These are phyloP conservation scores for Boletus sp. DNA, from an alignment of 768 basidiomycete species.

Conservation along the genomic window DNA sequence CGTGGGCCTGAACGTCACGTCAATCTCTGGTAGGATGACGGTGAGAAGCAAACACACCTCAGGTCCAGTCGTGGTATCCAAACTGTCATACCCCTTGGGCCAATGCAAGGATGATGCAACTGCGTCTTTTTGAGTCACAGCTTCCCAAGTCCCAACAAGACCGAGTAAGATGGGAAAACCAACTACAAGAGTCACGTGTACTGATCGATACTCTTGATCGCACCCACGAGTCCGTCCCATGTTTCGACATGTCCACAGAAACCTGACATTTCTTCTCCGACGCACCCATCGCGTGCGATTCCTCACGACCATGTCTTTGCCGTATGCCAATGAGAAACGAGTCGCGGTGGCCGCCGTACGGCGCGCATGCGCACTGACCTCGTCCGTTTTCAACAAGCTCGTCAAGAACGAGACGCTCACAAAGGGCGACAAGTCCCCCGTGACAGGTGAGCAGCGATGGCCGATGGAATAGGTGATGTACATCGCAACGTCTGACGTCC, in stretches of 20 bases:
- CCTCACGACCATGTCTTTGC: conserved; percentile 45
- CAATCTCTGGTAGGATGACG: too few species aligned
- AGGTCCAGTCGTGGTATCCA: too few species aligned
- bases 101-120: too few species aligned
- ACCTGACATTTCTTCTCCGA: neutral
- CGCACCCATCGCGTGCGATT: neutral
- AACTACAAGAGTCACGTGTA: too few species aligned
- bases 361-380: conserved; percentile 57
- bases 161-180: too few species aligned
- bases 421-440: conserved; percentile 91
- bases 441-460: conserved; percentile 58
- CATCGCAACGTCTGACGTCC: conserved; percentile 20
- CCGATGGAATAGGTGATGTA: neutral
- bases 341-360: conserved; percentile 83
- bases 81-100: too few species aligned
- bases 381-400: conserved; percentile 81
- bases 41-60: too few species aligned
- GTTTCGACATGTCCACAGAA: conserved; percentile 12
- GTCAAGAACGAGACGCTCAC: conserved; percentile 80
- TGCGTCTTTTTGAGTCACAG: too few species aligned
- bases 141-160: too few species aligned
- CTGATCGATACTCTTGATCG: too few species aligned
- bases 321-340: conserved; percentile 67
- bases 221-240: neutral
- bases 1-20: too few species aligned